Evolutionary conservation across 2,329 filamentous ascomycete species (phyloP), one percentile per base, ranked within the genome.

Genomic region (Colletotrichum zoysiae): DNA sequence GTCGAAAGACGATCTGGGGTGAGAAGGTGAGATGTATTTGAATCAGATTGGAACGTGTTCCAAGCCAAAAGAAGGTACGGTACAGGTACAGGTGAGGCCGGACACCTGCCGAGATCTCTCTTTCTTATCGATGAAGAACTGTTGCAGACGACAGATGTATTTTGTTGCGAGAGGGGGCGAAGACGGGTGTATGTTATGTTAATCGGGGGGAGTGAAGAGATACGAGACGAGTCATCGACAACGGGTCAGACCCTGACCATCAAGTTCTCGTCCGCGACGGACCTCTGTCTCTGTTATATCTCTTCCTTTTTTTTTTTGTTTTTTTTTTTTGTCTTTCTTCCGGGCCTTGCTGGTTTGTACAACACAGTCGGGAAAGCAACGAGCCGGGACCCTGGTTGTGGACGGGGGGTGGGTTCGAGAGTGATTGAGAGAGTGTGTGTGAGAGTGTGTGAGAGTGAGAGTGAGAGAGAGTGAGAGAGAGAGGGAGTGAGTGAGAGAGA

Each of bases 181-280:
- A 57, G 55, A 40, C 55, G 38, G 48, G 55, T 64, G 63, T 53
- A 51, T 59, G 63, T 53, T 53, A 51, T 59, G 63, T 53, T 67
- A 56, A 72, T 68, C 48, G 59, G 50, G 51, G 23, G 51, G 23
- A 46, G 23, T 20, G 42, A 51, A 50, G 56, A 71, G 64, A 71
- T 61, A 72, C 64, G 51, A 71, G 73, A 71, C 73, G 73, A 63
- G 71, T 65, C 67, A 73, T 67, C 65, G 67, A 74, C 73, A 74
- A 71, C 65, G 71, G 73, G 65, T 66, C 73, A 74, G 67, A 74
- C 73, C 73, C 71, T 74, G 64, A 65, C 64, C 66, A 68, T 69
- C 64, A 69, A 68, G 46, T 58, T 30, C 40, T 30, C 70, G 65
- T 68, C 61, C 61, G 65, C 51, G 65, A 73, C 73, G 70, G 70